Conservation (phyloP, 352 stramenopile genomes). For the Ophiocytium majus region DNA sequence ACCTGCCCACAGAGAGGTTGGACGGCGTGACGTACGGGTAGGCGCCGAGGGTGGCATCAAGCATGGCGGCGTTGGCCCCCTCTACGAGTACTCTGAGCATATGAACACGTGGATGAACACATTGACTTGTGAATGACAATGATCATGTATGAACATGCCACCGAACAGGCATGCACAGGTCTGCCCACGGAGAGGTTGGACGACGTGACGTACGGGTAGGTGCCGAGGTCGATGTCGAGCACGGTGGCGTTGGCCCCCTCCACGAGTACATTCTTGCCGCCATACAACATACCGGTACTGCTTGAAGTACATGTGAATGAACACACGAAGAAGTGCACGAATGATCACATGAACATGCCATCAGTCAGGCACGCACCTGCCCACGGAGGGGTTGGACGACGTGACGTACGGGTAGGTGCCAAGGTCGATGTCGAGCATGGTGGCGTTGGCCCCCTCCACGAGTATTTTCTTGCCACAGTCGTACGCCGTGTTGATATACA, state of each 20-base stretch:
- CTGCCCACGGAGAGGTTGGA: constrained; percentile 92
- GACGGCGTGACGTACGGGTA: constrained; percentile 99
- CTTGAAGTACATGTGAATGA: too few species aligned
- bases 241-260: constrained; percentile 99
- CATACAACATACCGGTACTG: too few species aligned
- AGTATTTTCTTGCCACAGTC: constrained; percentile 91
- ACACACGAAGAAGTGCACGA: too few species aligned
- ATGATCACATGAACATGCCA: too few species aligned
- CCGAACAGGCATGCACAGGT: too few species aligned
- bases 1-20: constrained; percentile 88
- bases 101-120: too few species aligned
- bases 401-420: constrained; percentile 99
- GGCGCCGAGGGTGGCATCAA: constrained; percentile 99
- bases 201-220: constrained; percentile 98
- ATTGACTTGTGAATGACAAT: too few species aligned
- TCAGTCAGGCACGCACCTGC: too few species aligned
- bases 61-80: constrained; percentile 97
- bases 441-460: constrained; percentile 97
- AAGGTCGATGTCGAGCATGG: constrained; percentile 99
- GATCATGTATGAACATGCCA: too few species aligned
- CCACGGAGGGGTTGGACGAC: constrained; percentile 94
- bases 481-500: constrained; percentile 93
- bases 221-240: constrained; percentile 99
- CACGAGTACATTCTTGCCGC: constrained; percentile 93
- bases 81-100: too few species aligned